Percentiles rank a stretch among this genome's conserved stretches.
These are phyloP conservation scores for Acorus calamus DNA, from an alignment of 106 monocot genomes.

Conservation along the genomic window DNA sequence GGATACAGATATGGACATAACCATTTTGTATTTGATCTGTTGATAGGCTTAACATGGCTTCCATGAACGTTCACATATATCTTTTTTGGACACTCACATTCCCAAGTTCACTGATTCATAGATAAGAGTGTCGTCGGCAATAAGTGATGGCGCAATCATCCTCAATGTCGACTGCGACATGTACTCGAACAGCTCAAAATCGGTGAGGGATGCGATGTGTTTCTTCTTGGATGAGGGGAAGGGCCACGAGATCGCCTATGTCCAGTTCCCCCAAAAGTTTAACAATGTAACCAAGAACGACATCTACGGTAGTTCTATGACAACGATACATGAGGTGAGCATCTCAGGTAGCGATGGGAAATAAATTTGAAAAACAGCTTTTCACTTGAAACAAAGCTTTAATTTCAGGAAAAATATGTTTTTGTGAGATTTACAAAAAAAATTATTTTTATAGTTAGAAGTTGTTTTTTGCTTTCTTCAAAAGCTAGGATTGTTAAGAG, in stretches of 20 bases:
- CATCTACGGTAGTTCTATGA: constrained; percentile 22
- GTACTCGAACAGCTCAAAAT: constrained; percentile 49
- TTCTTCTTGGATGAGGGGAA: constrained; percentile 39
- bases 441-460: too few relatives aligned
- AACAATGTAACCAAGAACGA: constrained; percentile 33
- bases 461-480: too few relatives aligned
- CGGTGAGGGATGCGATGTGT: constrained; percentile 38
- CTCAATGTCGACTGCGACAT: constrained; percentile 77
- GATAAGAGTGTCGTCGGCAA: constrained; percentile 64
- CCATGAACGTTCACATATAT: neutral
- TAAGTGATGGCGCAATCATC: constrained; percentile 56
- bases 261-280: constrained; percentile 33
- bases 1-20: too few relatives aligned
- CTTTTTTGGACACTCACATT: neutral
- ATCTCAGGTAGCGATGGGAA: neutral
- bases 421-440: too few relatives aligned
- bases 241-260: constrained; percentile 31
- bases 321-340: constrained; percentile 1
- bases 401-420: too few relatives aligned
- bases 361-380: neutral
- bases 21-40: too few relatives aligned
- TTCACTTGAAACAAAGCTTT: too few relatives aligned
- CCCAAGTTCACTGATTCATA: constrained; percentile 8
- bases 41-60: too few relatives aligned
- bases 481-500: too few relatives aligned